Percentiles rank a stretch among this genome's conserved stretches.
phyloP scores from a whole-genome alignment of 108 stramenopile species.

The Cyclotella kingstonii region DNA sequence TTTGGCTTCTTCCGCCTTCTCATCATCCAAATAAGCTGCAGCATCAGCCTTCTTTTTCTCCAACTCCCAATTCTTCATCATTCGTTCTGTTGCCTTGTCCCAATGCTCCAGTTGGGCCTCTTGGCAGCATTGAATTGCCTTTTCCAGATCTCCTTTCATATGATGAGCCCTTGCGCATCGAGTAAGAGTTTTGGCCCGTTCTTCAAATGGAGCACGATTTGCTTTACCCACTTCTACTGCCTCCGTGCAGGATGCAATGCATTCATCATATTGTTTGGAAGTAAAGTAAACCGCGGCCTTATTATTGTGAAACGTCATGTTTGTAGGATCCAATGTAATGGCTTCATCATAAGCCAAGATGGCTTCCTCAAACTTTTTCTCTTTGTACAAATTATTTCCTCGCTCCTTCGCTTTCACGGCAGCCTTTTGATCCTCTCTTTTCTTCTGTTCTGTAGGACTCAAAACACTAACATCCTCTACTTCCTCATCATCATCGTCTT shows the following conservation, averaged over 20 bases:
- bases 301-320: slow-evolving; percentile 95
- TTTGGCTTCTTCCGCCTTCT: slow-evolving; percentile 96
- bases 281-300: slow-evolving; percentile 97
- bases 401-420: slow-evolving; percentile 82
- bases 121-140: slow-evolving; percentile 90
- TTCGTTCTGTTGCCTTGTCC: slow-evolving; percentile 88
- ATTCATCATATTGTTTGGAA: slow-evolving; percentile 86
- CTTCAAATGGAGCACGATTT: slow-evolving; percentile 88
- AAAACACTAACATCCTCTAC: slow-evolving; percentile 75
- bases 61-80: slow-evolving; percentile 93
- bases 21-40: slow-evolving; percentile 91
- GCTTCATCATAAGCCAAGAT: slow-evolving; percentile 96
- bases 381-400: slow-evolving; percentile 94
- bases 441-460: slow-evolving; percentile 80
- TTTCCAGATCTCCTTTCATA: slow-evolving; percentile 85
- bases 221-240: slow-evolving; percentile 91
- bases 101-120: slow-evolving; percentile 81
- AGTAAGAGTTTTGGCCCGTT: slow-evolving; percentile 91
- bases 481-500: slow-evolving; percentile 40
- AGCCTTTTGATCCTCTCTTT: slow-evolving; percentile 74
- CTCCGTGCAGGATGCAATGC: slow-evolving; percentile 81
- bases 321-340: slow-evolving; percentile 90
- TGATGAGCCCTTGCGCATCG: slow-evolving; percentile 92
- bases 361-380: slow-evolving; percentile 93
- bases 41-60: slow-evolving; percentile 90